Evolutionary conservation across 1,139 yeast species (phyloP).

Genomic region (Blastobotrys malaysiensis): DNA sequence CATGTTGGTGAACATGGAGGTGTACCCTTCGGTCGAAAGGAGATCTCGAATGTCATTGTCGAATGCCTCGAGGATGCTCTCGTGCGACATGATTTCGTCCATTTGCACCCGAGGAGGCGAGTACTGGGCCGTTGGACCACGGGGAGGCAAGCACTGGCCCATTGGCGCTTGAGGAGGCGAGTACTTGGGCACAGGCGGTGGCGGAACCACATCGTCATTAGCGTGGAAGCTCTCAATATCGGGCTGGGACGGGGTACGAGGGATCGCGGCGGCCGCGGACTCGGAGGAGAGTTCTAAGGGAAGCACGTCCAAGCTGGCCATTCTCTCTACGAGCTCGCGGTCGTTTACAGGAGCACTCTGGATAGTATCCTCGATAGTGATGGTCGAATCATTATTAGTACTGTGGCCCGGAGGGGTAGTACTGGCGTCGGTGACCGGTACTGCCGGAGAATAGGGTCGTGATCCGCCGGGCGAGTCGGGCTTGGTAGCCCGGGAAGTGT

Average conservation of each 20-base stretch:
- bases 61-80: constrained; percentile 19
- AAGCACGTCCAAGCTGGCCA: background rate
- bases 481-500: background rate
- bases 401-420: background rate
- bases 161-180: constrained; percentile 3
- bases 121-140: background rate
- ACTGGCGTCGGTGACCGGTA: background rate
- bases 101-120: background rate
- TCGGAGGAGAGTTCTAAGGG: background rate
- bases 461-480: background rate
- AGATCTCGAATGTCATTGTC: constrained; percentile 20
- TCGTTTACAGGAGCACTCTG: background rate
- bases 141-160: too few relatives aligned
- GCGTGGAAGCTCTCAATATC: background rate
- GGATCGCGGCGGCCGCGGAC: background rate
- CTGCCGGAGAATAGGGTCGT: background rate
- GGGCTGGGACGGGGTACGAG: background rate
- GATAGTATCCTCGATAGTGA: background rate
- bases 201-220: background rate
- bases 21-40: constrained; percentile 1
- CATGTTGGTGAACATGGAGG: background rate
- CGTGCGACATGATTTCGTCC: constrained; percentile 13
- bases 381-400: background rate
- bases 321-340: background rate
- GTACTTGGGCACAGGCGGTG: constrained; percentile 2